Conservation (phyloP, 129 eudicot species). For the Centrapalus pauciflorus region DNA sequence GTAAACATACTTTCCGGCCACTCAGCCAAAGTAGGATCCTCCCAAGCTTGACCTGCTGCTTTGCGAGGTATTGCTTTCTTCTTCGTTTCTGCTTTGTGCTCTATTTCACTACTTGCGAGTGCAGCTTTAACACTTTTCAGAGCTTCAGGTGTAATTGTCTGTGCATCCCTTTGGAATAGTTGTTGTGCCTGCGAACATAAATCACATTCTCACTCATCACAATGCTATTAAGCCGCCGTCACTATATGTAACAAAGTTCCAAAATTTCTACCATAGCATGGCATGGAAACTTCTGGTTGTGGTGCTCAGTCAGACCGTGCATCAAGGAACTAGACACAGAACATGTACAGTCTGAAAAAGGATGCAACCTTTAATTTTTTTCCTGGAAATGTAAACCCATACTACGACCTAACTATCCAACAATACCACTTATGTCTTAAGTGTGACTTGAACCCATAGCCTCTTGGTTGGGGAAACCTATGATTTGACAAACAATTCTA, state of each 20-base stretch:
- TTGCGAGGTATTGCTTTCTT: constrained; percentile 92
- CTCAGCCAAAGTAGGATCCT: constrained; percentile 93
- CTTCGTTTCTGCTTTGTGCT: constrained; percentile 83
- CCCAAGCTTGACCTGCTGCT: constrained; percentile 97
- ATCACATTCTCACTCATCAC: neutral
- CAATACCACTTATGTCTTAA: no score
- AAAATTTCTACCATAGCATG: no score
- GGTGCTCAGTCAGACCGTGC: neutral
- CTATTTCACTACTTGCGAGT: constrained; percentile 81
- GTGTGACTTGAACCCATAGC: no score
- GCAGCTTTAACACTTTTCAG: constrained; percentile 93
- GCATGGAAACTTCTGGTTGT: neutral
- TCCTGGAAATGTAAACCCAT: no score
- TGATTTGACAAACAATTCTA: neutral
- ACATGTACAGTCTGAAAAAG: no score
- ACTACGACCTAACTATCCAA: no score
- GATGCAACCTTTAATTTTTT: no score
- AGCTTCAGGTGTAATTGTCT: constrained; percentile 92
- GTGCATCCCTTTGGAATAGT: constrained; percentile 88
- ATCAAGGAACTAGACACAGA: no score
- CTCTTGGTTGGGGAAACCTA: no score
- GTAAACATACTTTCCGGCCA: constrained; percentile 84
- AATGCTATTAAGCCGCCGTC: neutral
- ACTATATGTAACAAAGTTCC: neutral
- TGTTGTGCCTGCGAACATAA: constrained; percentile 70